phyloP scores from a whole-genome alignment of 306 rosid species.

The Sesbania bispinosa region DNA sequence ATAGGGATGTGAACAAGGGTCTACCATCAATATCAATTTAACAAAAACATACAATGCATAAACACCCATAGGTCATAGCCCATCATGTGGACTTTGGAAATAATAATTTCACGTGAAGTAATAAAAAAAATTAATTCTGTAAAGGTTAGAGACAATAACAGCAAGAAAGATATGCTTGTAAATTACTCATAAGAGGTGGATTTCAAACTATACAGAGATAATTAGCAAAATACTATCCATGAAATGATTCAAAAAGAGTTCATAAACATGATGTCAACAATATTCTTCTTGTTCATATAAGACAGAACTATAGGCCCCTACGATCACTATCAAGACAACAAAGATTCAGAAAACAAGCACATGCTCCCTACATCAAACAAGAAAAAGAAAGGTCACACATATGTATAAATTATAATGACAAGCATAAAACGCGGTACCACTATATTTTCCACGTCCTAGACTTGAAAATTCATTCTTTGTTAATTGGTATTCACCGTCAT shows the following conservation, averaged over 20 bases:
- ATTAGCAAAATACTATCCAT: not conserved
- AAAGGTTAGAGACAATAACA: not conserved
- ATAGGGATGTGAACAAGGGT: not conserved
- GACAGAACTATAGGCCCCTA: slow-evolving; percentile 23
- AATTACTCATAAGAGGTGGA: not conserved
- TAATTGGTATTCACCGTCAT: slow-evolving; percentile 72
- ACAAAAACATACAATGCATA: not conserved
- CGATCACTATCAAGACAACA: not conserved
- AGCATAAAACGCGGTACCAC: slow-evolving; percentile 50
- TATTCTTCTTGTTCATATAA: slow-evolving; percentile 1
- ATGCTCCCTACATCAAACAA: not conserved
- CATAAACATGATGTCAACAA: slow-evolving; percentile 23
- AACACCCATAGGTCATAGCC: not conserved
- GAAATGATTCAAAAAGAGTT: not conserved
- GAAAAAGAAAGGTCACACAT: slow-evolving; percentile 7
- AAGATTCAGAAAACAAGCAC: not conserved
- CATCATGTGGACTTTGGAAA: not conserved
- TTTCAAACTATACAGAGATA: not conserved
- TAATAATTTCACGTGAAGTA: not conserved
- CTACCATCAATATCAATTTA: not conserved
- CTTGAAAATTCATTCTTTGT: slow-evolving; percentile 76
- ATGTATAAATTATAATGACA: slow-evolving; percentile 4
- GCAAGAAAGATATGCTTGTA: not conserved
- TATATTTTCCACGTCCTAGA: slow-evolving; percentile 77
- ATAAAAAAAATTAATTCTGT: not conserved